phyloP scores from a whole-genome alignment of 2,329 filamentous ascomycete genomes.

The Exophiala bonariae region DNA sequence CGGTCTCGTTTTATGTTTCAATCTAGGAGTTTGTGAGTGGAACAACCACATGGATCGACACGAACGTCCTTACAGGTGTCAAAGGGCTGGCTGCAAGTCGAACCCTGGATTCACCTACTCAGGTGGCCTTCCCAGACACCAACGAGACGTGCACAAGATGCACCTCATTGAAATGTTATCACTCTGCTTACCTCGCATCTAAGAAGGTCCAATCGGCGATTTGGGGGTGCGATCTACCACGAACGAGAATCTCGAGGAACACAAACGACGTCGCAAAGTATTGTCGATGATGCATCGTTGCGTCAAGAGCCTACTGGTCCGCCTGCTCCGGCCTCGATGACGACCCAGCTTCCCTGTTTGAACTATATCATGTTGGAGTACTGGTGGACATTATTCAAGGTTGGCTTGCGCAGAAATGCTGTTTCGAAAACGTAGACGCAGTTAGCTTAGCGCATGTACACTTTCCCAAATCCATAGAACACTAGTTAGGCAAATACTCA shows the following conservation, averaged over 20 bases:
- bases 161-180: conserved; percentile 83
- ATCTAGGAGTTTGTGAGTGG: conserved; percentile 90
- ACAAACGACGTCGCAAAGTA: conserved; percentile 82
- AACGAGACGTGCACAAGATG: conserved; percentile 90
- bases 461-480: no score
- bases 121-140: conserved; percentile 82
- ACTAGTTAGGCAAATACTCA: no score
- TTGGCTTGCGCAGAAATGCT: no score
- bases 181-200: conserved; percentile 75
- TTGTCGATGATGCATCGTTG: conserved; percentile 9
- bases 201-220: conserved; percentile 88
- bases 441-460: no score
- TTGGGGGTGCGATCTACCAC: conserved; percentile 86
- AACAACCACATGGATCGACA: conserved; percentile 99
- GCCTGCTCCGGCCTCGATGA: no score
- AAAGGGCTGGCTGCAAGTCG: conserved; percentile 80
- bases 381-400: no score
- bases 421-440: no score
- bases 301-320: no score
- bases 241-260: conserved; percentile 91
- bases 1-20: no score
- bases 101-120: conserved; percentile 93
- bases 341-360: no score
- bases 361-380: no score
- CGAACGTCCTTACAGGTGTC: conserved; percentile 87